These are phyloP conservation scores for Aspergillus sp. DNA, from an alignment of 2,329 filamentous ascomycete species.

Conservation along the genomic window DNA sequence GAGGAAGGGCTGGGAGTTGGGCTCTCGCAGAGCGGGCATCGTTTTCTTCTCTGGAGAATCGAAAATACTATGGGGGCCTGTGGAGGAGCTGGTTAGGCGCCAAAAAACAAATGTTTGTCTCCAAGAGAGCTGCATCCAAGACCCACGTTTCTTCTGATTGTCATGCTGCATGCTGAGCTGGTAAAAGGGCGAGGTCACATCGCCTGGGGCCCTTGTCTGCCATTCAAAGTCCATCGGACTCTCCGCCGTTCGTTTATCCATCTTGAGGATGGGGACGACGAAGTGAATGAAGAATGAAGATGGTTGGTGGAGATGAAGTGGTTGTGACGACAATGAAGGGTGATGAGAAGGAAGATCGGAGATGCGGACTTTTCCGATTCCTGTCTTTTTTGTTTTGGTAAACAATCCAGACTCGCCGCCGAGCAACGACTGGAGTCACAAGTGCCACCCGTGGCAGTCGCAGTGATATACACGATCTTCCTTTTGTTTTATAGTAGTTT, in stretches of 20 bases:
- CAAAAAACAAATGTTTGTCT: too few species aligned
- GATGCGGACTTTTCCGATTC: slow-evolving; percentile 15
- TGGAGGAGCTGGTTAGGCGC: neutral
- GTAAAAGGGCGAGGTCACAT: slow-evolving; percentile 50
- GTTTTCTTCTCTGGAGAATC: slow-evolving; percentile 53
- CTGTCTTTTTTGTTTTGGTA: slow-evolving; percentile 21
- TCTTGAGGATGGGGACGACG: slow-evolving; percentile 24
- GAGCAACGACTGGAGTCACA: slow-evolving; percentile 1
- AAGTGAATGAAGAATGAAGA: slow-evolving; percentile 12
- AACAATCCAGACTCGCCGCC: slow-evolving; percentile 18
- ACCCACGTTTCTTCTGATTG: slow-evolving; percentile 48
- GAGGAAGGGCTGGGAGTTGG: slow-evolving; percentile 53
- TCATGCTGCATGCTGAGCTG: slow-evolving; percentile 49
- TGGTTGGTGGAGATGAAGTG: slow-evolving; percentile 10
- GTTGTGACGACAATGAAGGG: neutral
- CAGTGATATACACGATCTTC: too few species aligned
- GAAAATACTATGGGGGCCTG: slow-evolving; percentile 45
- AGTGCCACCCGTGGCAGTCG: neutral
- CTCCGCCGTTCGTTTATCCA: slow-evolving; percentile 45
- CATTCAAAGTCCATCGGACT: slow-evolving; percentile 56
- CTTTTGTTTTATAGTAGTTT: too few species aligned
- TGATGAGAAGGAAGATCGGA: slow-evolving; percentile 4
- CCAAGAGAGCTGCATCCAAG: neutral
- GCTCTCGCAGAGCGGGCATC: slow-evolving; percentile 51
- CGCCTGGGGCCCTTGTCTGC: slow-evolving; percentile 48